Conservation (phyloP, 2,329 filamentous ascomycete genomes). For the Penicillium decumbens region DNA sequence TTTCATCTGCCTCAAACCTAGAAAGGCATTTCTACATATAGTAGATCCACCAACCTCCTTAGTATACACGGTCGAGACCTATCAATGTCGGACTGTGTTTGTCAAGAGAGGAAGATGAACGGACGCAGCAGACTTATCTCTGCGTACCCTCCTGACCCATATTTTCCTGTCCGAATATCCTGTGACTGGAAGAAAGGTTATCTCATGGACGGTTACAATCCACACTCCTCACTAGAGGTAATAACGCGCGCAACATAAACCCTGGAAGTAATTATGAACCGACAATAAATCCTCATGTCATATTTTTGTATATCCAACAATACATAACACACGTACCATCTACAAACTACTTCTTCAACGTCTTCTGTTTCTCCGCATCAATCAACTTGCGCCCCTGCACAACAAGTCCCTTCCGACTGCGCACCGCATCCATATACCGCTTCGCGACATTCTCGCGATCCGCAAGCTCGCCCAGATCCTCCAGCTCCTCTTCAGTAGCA, state of each 20-base stretch:
- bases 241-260: too few relatives aligned
- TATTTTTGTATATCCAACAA: background rate
- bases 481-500: conserved; percentile 90
- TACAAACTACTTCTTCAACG: conserved; percentile 53
- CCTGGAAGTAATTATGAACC: background rate
- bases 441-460: conserved; percentile 95
- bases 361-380: conserved; percentile 90
- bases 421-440: conserved; percentile 87
- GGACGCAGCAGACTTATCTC: conserved; percentile 24
- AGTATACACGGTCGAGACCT: conserved; percentile 43
- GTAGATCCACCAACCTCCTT: conserved; percentile 26
- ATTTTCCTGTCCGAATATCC: conserved; percentile 16
- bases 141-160: conserved; percentile 24
- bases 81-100: conserved; percentile 43
- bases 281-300: background rate
- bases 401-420: conserved; percentile 79
- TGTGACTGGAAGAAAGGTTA: conserved; percentile 15
- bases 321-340: background rate
- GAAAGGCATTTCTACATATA: background rate
- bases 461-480: conserved; percentile 89
- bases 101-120: conserved; percentile 42
- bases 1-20: background rate
- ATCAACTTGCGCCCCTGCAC: conserved; percentile 70
- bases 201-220: conserved; percentile 22
- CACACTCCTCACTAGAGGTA: background rate